Evolutionary conservation across 2,329 filamentous ascomycete genomes (phyloP).

Genomic region (Paraphoma sp.): DNA sequence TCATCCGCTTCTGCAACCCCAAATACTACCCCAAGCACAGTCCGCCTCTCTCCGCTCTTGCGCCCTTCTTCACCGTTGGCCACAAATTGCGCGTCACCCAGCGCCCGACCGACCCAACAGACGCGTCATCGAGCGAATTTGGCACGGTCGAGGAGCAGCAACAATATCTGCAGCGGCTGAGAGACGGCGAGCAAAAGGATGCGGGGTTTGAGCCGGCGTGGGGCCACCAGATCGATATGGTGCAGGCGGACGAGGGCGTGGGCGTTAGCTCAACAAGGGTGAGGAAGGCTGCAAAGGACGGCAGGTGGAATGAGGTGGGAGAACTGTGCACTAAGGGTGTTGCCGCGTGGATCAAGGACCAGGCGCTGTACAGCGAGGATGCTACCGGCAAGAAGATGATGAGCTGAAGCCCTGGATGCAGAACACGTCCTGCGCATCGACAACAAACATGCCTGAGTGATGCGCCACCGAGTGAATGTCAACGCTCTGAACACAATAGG

Average conservation of each 20-base stretch:
- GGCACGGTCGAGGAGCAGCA: constrained; percentile 63
- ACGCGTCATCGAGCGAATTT: constrained; percentile 60
- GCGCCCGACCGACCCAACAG: constrained; percentile 55
- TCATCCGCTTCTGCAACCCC: constrained; percentile 73
- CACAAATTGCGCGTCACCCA: constrained; percentile 70
- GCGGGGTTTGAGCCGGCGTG: constrained; percentile 66
- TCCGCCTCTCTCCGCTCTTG: constrained; percentile 61
- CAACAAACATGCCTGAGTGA: background rate
- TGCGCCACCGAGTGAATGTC: too few species aligned
- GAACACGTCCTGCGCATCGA: background rate
- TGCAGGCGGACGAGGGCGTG: constrained; percentile 57
- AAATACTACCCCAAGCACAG: constrained; percentile 68
- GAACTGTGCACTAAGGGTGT: constrained; percentile 65
- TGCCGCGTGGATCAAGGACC: constrained; percentile 62
- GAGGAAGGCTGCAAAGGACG: constrained; percentile 60
- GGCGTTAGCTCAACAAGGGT: constrained; percentile 68
- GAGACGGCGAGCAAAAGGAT: constrained; percentile 54
- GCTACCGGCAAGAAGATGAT: constrained; percentile 46
- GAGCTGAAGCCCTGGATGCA: constrained; percentile 19
- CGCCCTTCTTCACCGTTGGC: constrained; percentile 66
- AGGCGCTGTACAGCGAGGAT: constrained; percentile 62
- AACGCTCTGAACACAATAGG: too few species aligned
- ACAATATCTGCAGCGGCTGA: constrained; percentile 61
- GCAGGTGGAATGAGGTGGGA: constrained; percentile 57
- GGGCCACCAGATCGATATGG: constrained; percentile 66